Conservation (phyloP, 306 rosid species). For the Mimosa pudica region DNA sequence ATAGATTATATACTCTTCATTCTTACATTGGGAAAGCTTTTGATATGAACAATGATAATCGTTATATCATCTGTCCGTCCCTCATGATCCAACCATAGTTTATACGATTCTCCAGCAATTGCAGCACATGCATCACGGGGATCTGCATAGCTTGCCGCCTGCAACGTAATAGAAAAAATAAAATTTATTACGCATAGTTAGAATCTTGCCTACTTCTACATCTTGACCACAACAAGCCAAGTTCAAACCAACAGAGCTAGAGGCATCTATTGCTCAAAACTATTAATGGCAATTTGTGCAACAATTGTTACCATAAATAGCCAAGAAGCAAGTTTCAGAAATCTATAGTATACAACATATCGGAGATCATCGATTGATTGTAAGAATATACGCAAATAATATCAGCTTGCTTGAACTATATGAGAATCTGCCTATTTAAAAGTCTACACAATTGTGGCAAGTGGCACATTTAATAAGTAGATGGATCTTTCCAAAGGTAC, state of each 20-base stretch:
- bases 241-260: constrained; percentile 32
- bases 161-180: constrained; percentile 32
- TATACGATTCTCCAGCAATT: constrained; percentile 95
- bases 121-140: constrained; percentile 99
- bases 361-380: not conserved
- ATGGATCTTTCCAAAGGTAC: constrained; percentile 14
- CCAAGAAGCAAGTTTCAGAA: constrained; percentile 2
- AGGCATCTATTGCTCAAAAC: constrained; percentile 5
- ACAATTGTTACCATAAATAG: constrained; percentile 12
- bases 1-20: constrained; percentile 36
- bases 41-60: constrained; percentile 84
- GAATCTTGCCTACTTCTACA: constrained; percentile 4
- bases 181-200: constrained; percentile 31
- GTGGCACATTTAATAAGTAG: not conserved
- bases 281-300: constrained; percentile 5
- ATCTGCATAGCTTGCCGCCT: constrained; percentile 88
- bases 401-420: constrained; percentile 8
- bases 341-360: constrained; percentile 1
- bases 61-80: constrained; percentile 96
- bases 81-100: constrained; percentile 86
- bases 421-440: not conserved
- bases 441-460: constrained; percentile 6
- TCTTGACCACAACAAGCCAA: constrained; percentile 3
- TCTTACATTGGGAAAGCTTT: constrained; percentile 81
- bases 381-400: not conserved